Conservation (phyloP, 2,329 filamentous ascomycete genomes). For the Myriosclerotinia duriaeana region DNA sequence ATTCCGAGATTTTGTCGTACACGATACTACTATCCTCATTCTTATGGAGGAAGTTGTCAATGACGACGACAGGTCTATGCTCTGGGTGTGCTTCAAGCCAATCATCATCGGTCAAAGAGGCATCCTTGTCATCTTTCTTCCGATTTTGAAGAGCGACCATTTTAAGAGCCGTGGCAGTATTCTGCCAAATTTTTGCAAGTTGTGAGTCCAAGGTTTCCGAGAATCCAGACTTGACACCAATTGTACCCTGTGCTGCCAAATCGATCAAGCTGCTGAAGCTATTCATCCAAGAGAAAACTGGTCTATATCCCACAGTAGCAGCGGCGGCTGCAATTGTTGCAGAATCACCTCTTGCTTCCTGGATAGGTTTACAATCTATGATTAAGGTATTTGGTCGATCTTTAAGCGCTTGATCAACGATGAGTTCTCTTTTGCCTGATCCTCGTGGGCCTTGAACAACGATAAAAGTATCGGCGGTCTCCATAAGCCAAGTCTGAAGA, state of each 20-base stretch:
- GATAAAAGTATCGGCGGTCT: conserved; percentile 88
- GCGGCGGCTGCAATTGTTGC: conserved; percentile 82
- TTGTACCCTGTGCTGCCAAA: conserved; percentile 88
- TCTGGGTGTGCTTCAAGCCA: conserved; percentile 90
- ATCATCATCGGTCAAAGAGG: conserved; percentile 73
- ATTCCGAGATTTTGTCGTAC: conserved; percentile 79
- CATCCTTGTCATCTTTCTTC: conserved; percentile 71
- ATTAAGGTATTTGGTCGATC: conserved; percentile 75
- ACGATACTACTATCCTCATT: conserved; percentile 64
- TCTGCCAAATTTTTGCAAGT: conserved; percentile 84
- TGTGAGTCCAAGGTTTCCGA: conserved; percentile 90
- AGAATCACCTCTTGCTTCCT: conserved; percentile 85
- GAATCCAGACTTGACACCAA: conserved; percentile 90
- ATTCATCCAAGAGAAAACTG: conserved; percentile 96
- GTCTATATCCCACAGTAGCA: conserved; percentile 80
- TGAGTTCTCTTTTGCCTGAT: conserved; percentile 84
- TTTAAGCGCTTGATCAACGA: conserved; percentile 79
- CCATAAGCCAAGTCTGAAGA: conserved; percentile 80
- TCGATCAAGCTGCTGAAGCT: conserved; percentile 90
- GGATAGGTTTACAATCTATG: conserved; percentile 89
- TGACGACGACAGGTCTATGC: conserved; percentile 75
- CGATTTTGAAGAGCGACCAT: conserved; percentile 70
- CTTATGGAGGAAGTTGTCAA: conserved; percentile 90
- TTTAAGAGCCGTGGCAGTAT: conserved; percentile 75
- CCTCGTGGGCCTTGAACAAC: conserved; percentile 90